These are phyloP conservation scores for Globisporangium acanthophoron DNA, from an alignment of 352 stramenopile genomes.

Conservation along the genomic window DNA sequence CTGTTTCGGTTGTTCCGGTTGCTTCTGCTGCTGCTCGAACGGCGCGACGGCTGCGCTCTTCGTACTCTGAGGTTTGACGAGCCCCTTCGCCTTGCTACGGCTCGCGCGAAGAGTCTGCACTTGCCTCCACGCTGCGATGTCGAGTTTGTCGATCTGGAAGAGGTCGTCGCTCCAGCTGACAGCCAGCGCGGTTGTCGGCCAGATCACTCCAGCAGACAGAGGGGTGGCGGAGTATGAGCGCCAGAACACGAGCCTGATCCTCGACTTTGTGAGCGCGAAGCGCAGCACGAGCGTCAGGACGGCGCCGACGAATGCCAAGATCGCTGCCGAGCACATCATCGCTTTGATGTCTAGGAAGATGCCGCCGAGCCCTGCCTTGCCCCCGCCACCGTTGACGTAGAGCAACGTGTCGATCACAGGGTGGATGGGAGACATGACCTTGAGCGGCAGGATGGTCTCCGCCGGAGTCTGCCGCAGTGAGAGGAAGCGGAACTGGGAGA, in stretches of 20 bases:
- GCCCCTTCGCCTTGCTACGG: neutral
- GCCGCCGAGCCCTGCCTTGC: neutral
- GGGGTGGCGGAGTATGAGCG: constrained; percentile 5
- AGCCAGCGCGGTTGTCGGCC: constrained; percentile 2
- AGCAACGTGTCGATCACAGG: constrained; percentile 2
- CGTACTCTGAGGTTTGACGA: neutral
- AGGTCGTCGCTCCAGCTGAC: constrained; percentile 12
- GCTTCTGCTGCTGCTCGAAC: neutral
- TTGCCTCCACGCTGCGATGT: neutral
- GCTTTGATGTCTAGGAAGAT: constrained; percentile 10
- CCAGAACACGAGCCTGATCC: constrained; percentile 2
- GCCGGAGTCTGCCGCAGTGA: neutral
- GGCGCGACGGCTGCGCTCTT: neutral
- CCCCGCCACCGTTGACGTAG: constrained; percentile 1
- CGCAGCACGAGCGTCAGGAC: neutral
- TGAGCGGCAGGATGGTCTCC: neutral
- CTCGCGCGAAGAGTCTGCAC: neutral
- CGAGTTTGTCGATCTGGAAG: neutral
- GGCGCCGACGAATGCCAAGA: neutral
- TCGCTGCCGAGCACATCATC: neutral
- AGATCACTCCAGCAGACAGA: constrained; percentile 7
- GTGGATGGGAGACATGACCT: neutral
- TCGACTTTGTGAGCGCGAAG: neutral
- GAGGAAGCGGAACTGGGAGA: constrained; percentile 12
- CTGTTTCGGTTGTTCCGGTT: neutral